Conservation (phyloP, 352 stramenopile genomes). For the Phytophthora litchii region DNA sequence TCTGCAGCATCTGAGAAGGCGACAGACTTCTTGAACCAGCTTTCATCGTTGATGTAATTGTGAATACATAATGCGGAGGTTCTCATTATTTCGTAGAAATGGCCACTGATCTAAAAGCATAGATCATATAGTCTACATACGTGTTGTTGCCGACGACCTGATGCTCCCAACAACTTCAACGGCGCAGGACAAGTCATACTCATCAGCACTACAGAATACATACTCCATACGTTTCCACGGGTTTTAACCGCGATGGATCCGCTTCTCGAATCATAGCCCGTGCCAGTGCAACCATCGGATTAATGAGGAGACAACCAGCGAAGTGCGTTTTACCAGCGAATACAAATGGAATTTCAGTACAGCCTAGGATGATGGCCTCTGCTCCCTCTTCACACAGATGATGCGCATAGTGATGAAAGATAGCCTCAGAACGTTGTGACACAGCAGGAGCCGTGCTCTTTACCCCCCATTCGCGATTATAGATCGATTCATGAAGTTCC, state of each 20-base stretch:
- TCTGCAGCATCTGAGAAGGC: constrained; percentile 49
- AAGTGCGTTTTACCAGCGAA: constrained; percentile 57
- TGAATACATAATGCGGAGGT: constrained; percentile 8
- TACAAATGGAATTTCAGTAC: constrained; percentile 81
- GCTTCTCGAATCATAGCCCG: constrained; percentile 74
- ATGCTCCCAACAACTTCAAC: constrained; percentile 1
- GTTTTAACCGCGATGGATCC: constrained; percentile 57
- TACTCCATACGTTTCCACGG: constrained; percentile 12
- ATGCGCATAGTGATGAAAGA: constrained; percentile 66
- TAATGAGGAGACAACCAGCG: constrained; percentile 57
- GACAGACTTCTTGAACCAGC: constrained; percentile 64
- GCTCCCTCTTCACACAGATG: constrained; percentile 52
- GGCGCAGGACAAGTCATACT: neutral
- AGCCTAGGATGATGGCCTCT: constrained; percentile 75
- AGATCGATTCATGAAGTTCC: constrained; percentile 78
- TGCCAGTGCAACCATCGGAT: constrained; percentile 76
- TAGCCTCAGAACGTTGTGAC: constrained; percentile 52
- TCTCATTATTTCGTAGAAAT: neutral
- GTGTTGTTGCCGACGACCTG: too few species aligned
- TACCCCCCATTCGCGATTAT: constrained; percentile 73
- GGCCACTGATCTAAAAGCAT: too few species aligned
- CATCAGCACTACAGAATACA: constrained; percentile 15
- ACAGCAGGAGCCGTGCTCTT: constrained; percentile 74
- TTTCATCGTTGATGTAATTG: constrained; percentile 50
- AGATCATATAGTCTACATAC: too few species aligned